A percentile compares a stretch with the other conserved stretches of the same genome.
phyloP scores from a whole-genome alignment of 2,329 filamentous ascomycete species.

The Cordyceps cateniannulata region DNA sequence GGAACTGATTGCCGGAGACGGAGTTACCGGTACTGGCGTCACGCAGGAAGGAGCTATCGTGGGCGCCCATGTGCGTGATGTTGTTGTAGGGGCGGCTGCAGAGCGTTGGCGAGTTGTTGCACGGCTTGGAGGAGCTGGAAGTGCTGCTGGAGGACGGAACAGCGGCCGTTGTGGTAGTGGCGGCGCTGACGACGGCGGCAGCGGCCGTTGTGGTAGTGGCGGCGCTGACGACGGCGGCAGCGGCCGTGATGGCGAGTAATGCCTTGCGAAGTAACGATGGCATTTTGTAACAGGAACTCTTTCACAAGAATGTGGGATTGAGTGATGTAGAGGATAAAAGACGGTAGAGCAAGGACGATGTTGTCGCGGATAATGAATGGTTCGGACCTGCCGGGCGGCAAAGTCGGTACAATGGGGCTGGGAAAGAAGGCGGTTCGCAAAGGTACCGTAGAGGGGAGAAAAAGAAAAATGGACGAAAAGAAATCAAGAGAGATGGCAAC shows the following conservation, averaged over 20 bases:
- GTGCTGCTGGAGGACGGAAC: background rate
- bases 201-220: constrained; percentile 1
- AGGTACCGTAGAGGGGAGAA: too few species aligned
- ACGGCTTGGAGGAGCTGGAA: constrained; percentile 36
- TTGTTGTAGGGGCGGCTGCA: constrained; percentile 67
- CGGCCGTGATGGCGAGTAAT: background rate
- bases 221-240: constrained; percentile 1
- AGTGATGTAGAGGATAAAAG: background rate
- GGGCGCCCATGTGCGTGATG: constrained; percentile 71
- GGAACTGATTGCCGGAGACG: constrained; percentile 65
- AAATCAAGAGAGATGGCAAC: too few species aligned
- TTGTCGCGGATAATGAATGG: too few species aligned
- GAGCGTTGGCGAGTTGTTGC: constrained; percentile 75
- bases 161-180: background rate
- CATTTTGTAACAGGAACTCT: background rate
- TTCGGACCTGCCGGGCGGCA: too few species aligned
- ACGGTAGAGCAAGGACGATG: background rate
- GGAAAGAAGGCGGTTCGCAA: too few species aligned
- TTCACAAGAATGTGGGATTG: background rate
- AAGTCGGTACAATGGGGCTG: too few species aligned
- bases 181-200: constrained; percentile 1
- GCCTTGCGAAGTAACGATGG: background rate
- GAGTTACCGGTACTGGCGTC: constrained; percentile 56
- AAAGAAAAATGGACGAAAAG: too few species aligned
- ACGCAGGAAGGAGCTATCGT: constrained; percentile 66